phyloP scores from a whole-genome alignment of 1,139 yeast species.

The Pichia norvegensis region DNA sequence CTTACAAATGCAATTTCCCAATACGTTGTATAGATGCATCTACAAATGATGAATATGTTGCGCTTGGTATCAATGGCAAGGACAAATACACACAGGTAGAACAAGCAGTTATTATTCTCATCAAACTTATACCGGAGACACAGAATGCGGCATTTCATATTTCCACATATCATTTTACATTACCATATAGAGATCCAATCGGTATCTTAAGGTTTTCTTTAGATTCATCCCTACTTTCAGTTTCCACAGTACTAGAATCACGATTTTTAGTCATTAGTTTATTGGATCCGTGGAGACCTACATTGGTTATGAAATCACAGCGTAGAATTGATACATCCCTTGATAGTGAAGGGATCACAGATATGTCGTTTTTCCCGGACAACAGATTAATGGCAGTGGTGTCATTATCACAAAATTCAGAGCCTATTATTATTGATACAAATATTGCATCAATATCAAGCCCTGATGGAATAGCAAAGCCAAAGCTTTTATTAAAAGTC shows the following conservation, averaged over 20 bases:
- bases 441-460: constrained; percentile 37
- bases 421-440: constrained; percentile 56
- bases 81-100: constrained; percentile 64
- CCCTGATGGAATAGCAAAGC: constrained; percentile 41
- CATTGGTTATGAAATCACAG: constrained; percentile 58
- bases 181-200: constrained; percentile 82
- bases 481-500: constrained; percentile 48
- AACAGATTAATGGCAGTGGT: constrained; percentile 50
- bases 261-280: constrained; percentile 70
- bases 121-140: constrained; percentile 7
- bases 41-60: constrained; percentile 55
- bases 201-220: constrained; percentile 64
- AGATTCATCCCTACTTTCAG: constrained; percentile 61
- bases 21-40: constrained; percentile 72
- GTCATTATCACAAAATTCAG: constrained; percentile 50
- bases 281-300: constrained; percentile 56
- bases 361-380: constrained; percentile 63
- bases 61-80: constrained; percentile 76
- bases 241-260: constrained; percentile 80
- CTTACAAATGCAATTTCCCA: constrained; percentile 65
- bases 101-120: constrained; percentile 67
- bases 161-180: constrained; percentile 45
- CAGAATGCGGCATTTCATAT: constrained; percentile 14
- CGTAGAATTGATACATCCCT: constrained; percentile 53
- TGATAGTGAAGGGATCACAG: constrained; percentile 86